Base-by-base conservation (phyloP, 2,329 filamentous ascomycete species). In the Ceratocystis eucalypticola region DNA sequence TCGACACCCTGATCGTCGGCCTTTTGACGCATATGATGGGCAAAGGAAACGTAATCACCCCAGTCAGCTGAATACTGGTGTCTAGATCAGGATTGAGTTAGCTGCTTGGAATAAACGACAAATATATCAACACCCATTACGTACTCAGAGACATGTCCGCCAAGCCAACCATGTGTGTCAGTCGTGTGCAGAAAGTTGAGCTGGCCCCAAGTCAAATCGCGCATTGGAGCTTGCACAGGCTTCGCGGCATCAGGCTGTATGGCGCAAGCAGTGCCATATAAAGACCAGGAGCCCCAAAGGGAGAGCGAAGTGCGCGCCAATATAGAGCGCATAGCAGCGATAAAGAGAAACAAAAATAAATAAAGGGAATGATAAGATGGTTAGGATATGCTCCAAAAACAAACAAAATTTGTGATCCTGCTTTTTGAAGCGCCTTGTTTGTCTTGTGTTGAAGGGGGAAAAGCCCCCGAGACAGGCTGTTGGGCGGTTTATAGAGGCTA, bases 161-260 rank as follows among this genome's bases (percentile, higher is more conserved):
- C 91, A 73, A 95, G 87, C 94, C 94, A 99, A 71, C 94, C 93
- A 77, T 97, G 94, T 3, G 89, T 94, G 74, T 97, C 89, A 50
- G 94, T 97, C 0, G 94, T 97, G 73, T 96, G 92, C n/a, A 99
- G 77, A 75, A 96, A 95, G 80, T 97, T 97, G 72, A 97, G 82
- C 74, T 96, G 88, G n/a, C 89, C 92, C 90, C 92, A 96, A 71
- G 85, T 83, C 65, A 99, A 80, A 70, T 91, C 83, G 72, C 93
- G 87, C 76, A 97, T 84, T 59, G 91, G 92, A 66, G 88, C 91
- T 67, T 85, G 82, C 68, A 93, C 82, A 6, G 94, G 90, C 50
- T 82, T 77, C n/a, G 86, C 86, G 65, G 93, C 90, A 66, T 84
- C 85, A 8, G 93, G 93, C 75, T 99, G 94, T 68, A 86, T 81